Base-by-base conservation (phyloP, 768 basidiomycete species). In the Leccinum disarticulatum region DNA sequence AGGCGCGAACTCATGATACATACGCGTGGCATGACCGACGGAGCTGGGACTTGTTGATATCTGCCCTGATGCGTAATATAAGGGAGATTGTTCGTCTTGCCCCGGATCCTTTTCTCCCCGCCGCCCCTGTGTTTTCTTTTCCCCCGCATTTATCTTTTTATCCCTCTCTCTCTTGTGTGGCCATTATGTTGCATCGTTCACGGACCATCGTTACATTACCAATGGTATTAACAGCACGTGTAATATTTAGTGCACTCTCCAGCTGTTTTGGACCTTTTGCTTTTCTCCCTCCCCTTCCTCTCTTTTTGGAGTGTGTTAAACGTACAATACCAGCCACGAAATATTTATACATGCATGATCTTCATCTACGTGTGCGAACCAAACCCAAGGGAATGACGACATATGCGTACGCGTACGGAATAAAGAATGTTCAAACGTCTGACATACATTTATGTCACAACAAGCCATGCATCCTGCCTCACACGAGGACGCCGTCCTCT, bases 401-500 rank as follows among this genome's bases (percentile, higher is more conserved):
- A 56, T 38, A 1, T 22, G 10, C 25, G n/a, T 14, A 47, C 36
- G 30, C 25, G n/a, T 14, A 47, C 30, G 30, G 1, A 22, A n/a
- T 3, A 54, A 36, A 9, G 6, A 57, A 27, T 14, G 48, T 14
- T 53, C 4, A 11, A 33, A 35, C 6, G 19, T 35, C 41, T 49
- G 7, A 27, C 22, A 22, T 22, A 49, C 27, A 49, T 46, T 46
- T 46, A 11, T 19, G 43, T 46, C 43, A 46, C 19, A 28, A 43
- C 41, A 43, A 17, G 38, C 41, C 41, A 43, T 43, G n/a, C 41
- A 19, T n/a, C 43, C 43, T 19, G 14, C 17, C 3, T 68, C 48
- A 72, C 38, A 72, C 64, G 55, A 73, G 72, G 33, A 72, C 25
- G 30, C 69, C 67, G 35, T 76, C 72, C 13, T 73, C 73, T 31